Evolutionary conservation across 164 flowering plant genomes (phyloP), one percentile per base, ranked within the genome.

Genomic region (Stephania japonica): DNA sequence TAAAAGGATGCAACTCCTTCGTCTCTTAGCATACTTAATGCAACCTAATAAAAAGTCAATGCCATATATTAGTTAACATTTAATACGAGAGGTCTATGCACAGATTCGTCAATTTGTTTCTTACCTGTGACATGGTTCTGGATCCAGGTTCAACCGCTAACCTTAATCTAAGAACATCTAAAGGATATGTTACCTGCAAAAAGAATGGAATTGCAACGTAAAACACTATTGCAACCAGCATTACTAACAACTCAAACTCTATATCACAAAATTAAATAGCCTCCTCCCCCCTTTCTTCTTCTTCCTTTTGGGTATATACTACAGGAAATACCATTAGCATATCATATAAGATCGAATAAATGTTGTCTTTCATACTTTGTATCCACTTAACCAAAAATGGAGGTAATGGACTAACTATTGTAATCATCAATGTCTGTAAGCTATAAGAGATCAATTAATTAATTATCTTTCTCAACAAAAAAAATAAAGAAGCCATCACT

Each of bases 121-220:
- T 80, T 81, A 93, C 99, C 94, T 91, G 77, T 27, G 91, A 81
- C 98, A 95, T 95, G 16, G 97, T 89, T 73, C 81, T 81, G 75
- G 74, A 77, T 43, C 98, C 98, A 19, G 98, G 88, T 71, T 95
- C 98, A 83, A 95, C 98, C 41, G 99, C 99, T 76, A 95, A 83
- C 74, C 99, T 88, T 70, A 95, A 85, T 76, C 99, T 83, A 69
- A 95, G 84, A 72, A 95, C 97, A 88, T 93, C 98, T 72, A 95
- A 81, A 67, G 99, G 99, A 79, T 95, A 95, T 32, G 99, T 93
- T 59, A 93, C 87, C 99, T 95, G 72, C 69, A 68, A 65, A 70
- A 19, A 70, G 32, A 63, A 70, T 25, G 23, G 32, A 21, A 59
- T 41, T 9, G 24, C 44, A 71, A 49, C 9, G 7, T 65, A 1